Percentiles rank a stretch among this genome's conserved stretches.
phyloP scores from a whole-genome alignment of 495 filamentous ascomycete species.

The Coniosporium apollinis region DNA sequence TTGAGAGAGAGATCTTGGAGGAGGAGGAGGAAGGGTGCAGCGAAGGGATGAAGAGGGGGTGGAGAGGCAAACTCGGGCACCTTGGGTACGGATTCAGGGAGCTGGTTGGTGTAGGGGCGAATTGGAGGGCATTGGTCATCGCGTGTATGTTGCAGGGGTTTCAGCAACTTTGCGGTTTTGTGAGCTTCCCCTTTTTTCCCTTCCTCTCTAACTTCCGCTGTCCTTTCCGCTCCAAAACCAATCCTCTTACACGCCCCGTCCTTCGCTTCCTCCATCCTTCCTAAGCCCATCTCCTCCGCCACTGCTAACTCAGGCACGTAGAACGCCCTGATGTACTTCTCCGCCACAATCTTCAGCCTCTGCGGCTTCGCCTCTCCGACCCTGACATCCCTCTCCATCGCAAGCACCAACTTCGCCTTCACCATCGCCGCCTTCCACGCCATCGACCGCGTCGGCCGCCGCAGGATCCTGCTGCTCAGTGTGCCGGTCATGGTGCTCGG shows the following conservation, averaged over 20 bases:
- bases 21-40: constrained; percentile 40
- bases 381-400: constrained; percentile 63
- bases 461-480: constrained; percentile 68
- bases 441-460: constrained; percentile 68
- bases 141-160: constrained; percentile 72
- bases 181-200: constrained; percentile 22
- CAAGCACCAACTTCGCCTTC: constrained; percentile 67
- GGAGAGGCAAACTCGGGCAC: constrained; percentile 3
- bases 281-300: too few relatives aligned
- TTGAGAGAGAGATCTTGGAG: constrained; percentile 51
- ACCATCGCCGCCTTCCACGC: constrained; percentile 59
- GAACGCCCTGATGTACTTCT: constrained; percentile 92
- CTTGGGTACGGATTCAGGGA: constrained; percentile 17
- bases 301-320: too few relatives aligned
- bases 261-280: too few relatives aligned
- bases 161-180: constrained; percentile 85
- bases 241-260: too few relatives aligned
- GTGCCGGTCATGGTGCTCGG: constrained; percentile 69
- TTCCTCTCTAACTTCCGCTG: background rate
- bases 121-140: constrained; percentile 63
- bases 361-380: constrained; percentile 69
- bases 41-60: constrained; percentile 17
- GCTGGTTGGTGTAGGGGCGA: constrained; percentile 27
- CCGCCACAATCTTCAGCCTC: constrained; percentile 71
- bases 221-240: background rate